Base-by-base conservation (phyloP, 2,329 filamentous ascomycete genomes). In the Thielaviopsis euricoi region DNA sequence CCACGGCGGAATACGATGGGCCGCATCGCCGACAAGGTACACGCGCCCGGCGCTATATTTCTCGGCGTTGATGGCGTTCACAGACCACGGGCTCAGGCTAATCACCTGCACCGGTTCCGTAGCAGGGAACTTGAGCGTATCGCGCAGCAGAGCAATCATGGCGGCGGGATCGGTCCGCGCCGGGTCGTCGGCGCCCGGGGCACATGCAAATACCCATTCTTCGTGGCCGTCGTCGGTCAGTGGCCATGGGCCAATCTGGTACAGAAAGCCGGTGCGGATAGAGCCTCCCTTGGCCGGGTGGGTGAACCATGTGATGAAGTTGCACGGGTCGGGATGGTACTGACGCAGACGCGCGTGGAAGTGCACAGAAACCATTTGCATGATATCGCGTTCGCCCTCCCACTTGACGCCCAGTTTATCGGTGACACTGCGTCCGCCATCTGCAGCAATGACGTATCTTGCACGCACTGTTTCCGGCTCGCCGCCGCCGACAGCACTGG, bases 1-100 rank as follows among this genome's bases (percentile, higher is more conserved):
- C 46, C 68, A 69, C 0, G 69, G 67, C 0, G 69, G 67, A 17
- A 69, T 65, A 10, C 67, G 67, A 51, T 71, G 68, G 13, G 62
- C 64, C 1, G 69, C 62, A 52, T 71, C 69, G 2, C 69, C 69
- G 0, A 62, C 64, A 1, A 71, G 64, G 2, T 68, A 67, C 19
- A 71, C 63, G 3, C 66, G 67, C 13, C 64, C 66, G 12, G 61
- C 62, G 5, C 51, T 58, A 22, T 54, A 58, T 23, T 53, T 21
- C 22, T 58, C 51, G 17, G 56, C 37, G 37, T 26, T 58, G 10
- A 58, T 58, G 33, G 56, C 51, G 15, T 58, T 58, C n/a, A 58
- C 56, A 23, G 51, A 49, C 56, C 56, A 58, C 6, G 56, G 56
- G 43, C 56, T 54, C 10, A 54, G 19, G 43, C 51, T 58, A 37